Base-by-base conservation (phyloP, 345 rosid genomes). In the Triadica sebifera region DNA sequence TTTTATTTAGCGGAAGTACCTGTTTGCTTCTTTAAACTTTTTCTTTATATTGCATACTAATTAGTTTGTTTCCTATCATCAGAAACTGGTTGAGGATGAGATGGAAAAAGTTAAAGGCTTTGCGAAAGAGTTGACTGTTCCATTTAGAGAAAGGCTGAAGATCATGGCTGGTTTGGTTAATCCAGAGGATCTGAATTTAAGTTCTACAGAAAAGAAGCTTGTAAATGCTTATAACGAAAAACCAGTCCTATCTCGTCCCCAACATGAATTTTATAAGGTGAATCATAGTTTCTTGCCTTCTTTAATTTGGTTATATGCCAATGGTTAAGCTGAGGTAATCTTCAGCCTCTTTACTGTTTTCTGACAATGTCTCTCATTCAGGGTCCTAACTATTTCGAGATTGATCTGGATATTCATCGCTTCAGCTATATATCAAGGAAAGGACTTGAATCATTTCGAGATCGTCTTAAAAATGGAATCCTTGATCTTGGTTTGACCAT, bases 221-320 rank as follows among this genome's bases (percentile, higher is more conserved):
- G 82, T 90, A 13, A 85, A 85, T 46, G 91, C 91, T 74, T 94
- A 92, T 73, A 94, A 90, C 47, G 98, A 94, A 80, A 94, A 94
- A 77, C 97, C 97, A 0, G 98, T 92, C 70, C 93, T 94, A 52
- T 92, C 98, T 45, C 95, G 97, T 38, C 98, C 98, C n/a, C 97
- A 94, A 78, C 98, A 94, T 79, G 84, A 81, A 69, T 94, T 92
- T 76, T 90, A 80, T 34, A 81, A 76, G 90, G 98, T 87, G 63
- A 46, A 3, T 50, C 58, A n/a, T 62, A 45, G n/a, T 62, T 53
- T 62, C 61, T 65, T 64, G 50, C n/a, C 34, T 51, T 17, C 25
- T 58, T 41, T 47, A 10, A 62, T 24, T 50, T 62, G 15, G 43
- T 17, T 57, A 46, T 57, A 46, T 22, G 45, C 47, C n/a, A 15